These are phyloP conservation scores for Dalechampia spathulata DNA, from an alignment of 441 rosid genomes.

Conservation along the genomic window DNA sequence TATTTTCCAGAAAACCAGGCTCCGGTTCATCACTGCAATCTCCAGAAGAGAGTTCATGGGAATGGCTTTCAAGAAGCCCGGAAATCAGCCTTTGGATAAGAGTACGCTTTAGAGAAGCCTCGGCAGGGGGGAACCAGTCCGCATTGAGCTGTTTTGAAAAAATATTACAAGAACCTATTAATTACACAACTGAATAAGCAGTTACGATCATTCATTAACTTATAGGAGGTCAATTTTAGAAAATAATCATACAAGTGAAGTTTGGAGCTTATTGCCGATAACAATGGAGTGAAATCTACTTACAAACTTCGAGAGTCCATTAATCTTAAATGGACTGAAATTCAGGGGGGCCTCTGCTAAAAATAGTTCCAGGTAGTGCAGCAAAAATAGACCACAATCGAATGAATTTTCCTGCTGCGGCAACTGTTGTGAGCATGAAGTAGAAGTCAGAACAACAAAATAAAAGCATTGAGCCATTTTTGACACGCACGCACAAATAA, in stretches of 20 bases:
- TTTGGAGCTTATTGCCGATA: neutral
- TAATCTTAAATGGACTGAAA: conserved; percentile 48
- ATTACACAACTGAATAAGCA: conserved; percentile 5
- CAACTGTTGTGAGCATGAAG: conserved; percentile 39
- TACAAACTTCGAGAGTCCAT: conserved; percentile 40
- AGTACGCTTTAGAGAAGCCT: conserved; percentile 66
- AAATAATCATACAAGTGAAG: neutral
- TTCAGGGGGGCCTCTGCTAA: conserved; percentile 51
- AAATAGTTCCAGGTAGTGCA: conserved; percentile 73
- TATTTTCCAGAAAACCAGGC: conserved; percentile 37
- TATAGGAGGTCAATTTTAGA: neutral
- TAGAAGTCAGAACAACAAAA: conserved; percentile 18
- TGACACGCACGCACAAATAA: neutral
- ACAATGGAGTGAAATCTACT: conserved; percentile 22
- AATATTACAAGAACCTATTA: conserved; percentile 10
- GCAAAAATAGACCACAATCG: conserved; percentile 86
- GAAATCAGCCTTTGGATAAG: conserved; percentile 47
- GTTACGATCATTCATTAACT: neutral
- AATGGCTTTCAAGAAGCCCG: conserved; percentile 40
- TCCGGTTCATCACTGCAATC: conserved; percentile 32
- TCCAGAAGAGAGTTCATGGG: conserved; percentile 22
- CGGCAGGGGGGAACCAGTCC: conserved; percentile 72
- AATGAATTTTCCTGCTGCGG: conserved; percentile 85
- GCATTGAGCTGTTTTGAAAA: conserved; percentile 42
- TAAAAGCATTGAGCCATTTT: conserved; percentile 1